Conservation (phyloP, 805 yeast genomes). For the Sungouiella blattae region DNA sequence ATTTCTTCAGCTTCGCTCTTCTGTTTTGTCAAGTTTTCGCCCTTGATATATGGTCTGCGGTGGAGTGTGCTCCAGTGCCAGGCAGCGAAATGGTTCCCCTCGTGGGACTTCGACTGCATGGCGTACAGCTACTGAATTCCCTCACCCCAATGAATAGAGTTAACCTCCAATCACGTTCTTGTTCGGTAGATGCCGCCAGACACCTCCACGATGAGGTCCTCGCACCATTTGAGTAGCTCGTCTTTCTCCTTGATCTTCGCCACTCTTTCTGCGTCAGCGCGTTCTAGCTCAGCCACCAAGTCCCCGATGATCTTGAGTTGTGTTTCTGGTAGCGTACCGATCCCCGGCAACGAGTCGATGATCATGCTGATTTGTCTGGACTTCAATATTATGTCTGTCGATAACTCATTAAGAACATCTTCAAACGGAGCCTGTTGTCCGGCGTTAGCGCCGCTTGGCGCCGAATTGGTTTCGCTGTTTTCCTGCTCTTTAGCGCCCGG, state of each 20-base stretch:
- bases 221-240: slow-evolving; percentile 55
- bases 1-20: slow-evolving; percentile 16
- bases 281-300: slow-evolving; percentile 58
- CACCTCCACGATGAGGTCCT: slow-evolving; percentile 58
- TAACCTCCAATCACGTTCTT: slow-evolving; percentile 1
- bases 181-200: slow-evolving; percentile 50
- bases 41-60: slow-evolving; percentile 44
- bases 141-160: neutral
- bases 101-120: slow-evolving; percentile 46
- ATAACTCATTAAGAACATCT: slow-evolving; percentile 65
- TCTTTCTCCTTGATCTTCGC: slow-evolving; percentile 63
- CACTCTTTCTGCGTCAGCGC: slow-evolving; percentile 56
- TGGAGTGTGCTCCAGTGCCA: slow-evolving; percentile 46
- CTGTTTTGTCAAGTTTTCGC: slow-evolving; percentile 29
- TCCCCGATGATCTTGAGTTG: slow-evolving; percentile 64
- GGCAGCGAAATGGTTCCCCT: slow-evolving; percentile 27
- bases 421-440: slow-evolving; percentile 23
- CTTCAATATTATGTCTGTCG: slow-evolving; percentile 80
- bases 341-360: slow-evolving; percentile 89
- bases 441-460: slow-evolving; percentile 6
- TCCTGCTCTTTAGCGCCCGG: slow-evolving; percentile 28
- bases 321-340: slow-evolving; percentile 74
- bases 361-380: slow-evolving; percentile 82
- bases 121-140: slow-evolving; percentile 8
- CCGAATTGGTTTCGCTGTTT: slow-evolving; percentile 15